Percentiles rank a stretch among this genome's conserved stretches.
phyloP scores from a whole-genome alignment of 2,329 filamentous ascomycete species.

The Penicillium nordicum region DNA sequence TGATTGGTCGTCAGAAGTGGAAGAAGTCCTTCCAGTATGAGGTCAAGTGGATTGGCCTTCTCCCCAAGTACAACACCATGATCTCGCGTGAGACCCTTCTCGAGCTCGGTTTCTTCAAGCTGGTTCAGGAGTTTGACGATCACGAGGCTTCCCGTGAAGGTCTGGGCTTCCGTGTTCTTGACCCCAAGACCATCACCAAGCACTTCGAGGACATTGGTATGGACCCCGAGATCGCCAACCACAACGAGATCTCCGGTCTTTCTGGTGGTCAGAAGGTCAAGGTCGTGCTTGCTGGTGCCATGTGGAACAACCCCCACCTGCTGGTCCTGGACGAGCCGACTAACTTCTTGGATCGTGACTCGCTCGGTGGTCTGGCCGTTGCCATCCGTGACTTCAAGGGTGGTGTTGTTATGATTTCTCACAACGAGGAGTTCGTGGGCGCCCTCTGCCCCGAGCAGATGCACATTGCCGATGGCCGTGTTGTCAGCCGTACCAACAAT shows the following conservation, averaged over 20 bases:
- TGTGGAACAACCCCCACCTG: slow-evolving; percentile 99
- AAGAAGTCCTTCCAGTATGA: slow-evolving; percentile 99
- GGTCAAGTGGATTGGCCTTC: slow-evolving; percentile 84
- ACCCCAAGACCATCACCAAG: slow-evolving; percentile 91
- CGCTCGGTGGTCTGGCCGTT: slow-evolving; percentile 91
- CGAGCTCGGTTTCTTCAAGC: slow-evolving; percentile 83
- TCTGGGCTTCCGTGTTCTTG: slow-evolving; percentile 89
- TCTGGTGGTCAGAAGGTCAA: slow-evolving; percentile 99
- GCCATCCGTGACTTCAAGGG: slow-evolving; percentile 98
- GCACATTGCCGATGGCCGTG: slow-evolving; percentile 83
- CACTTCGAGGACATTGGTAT: slow-evolving; percentile 97
- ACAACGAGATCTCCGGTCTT: slow-evolving; percentile 94
- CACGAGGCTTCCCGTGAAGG: slow-evolving; percentile 98
- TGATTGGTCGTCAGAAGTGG: slow-evolving; percentile 96
- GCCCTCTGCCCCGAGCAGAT: slow-evolving; percentile 95
- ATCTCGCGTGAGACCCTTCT: slow-evolving; percentile 88
- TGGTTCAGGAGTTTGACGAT: slow-evolving; percentile 97
- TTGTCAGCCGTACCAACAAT: slow-evolving; percentile 76
- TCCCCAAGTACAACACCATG: slow-evolving; percentile 91
- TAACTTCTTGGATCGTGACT: slow-evolving; percentile 98
- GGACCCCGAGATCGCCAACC: slow-evolving; percentile 96
- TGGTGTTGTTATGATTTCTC: slow-evolving; percentile 97
- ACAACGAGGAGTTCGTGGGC: slow-evolving; percentile 98
- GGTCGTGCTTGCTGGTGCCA: slow-evolving; percentile 90
- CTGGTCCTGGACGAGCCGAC: slow-evolving; percentile 97